Conservation (phyloP, 208 protist species). For the Histomonas meleagridis region DNA sequence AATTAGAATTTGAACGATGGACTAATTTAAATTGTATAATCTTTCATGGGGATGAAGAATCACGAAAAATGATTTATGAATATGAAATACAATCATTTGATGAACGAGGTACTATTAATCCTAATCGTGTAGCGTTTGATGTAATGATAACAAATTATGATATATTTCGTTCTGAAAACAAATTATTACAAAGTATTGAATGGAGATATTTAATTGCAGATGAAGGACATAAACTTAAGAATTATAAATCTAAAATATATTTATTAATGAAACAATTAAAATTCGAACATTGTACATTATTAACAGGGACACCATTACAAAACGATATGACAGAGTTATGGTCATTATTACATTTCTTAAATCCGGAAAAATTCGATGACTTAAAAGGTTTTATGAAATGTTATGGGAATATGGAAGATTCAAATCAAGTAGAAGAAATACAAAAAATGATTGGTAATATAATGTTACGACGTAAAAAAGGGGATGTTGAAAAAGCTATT, state of each 20-base stretch:
- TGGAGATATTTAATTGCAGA: conserved; percentile 94
- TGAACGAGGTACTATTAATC: background rate
- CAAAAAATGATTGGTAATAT: conserved; percentile 52
- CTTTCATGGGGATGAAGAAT: conserved; percentile 8
- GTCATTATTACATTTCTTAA: conserved; percentile 65
- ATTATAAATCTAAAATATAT: conserved; percentile 53
- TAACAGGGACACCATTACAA: conserved; percentile 60
- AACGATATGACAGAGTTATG: conserved; percentile 62
- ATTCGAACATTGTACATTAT: conserved; percentile 32
- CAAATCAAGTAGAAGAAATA: conserved; percentile 44
- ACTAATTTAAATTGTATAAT: conserved; percentile 49
- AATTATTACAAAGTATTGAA: conserved; percentile 32
- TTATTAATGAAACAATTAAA: conserved; percentile 39
- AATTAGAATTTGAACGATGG: conserved; percentile 61
- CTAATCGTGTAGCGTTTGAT: conserved; percentile 54
- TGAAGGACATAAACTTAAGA: conserved; percentile 89
- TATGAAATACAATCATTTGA: background rate
- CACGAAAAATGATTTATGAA: background rate
- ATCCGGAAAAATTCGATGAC: conserved; percentile 58
- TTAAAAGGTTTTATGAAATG: conserved; percentile 50
- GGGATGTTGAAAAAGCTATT: conserved; percentile 74
- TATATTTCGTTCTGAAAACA: conserved; percentile 39
- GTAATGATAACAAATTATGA: conserved; percentile 72
- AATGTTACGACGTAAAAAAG: conserved; percentile 79
- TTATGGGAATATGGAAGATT: conserved; percentile 40